These are phyloP conservation scores for Yamadazyma dendronema DNA, from an alignment of 1,139 yeast species.

Conservation along the genomic window DNA sequence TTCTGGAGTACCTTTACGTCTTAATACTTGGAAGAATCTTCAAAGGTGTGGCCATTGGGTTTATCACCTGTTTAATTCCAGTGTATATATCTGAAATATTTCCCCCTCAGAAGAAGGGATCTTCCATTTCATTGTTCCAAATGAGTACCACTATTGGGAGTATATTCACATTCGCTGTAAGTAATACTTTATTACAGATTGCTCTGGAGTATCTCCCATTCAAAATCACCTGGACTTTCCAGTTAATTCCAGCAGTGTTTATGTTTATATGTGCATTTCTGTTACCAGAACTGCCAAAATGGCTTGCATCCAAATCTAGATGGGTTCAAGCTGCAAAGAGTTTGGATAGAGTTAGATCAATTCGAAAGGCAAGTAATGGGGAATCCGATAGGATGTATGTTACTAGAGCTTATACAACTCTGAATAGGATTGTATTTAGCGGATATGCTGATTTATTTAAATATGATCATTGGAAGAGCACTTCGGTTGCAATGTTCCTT, in stretches of 20 bases:
- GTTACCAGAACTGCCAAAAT: constrained; percentile 37
- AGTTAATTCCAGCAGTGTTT: constrained; percentile 24
- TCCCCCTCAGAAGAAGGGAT: constrained; percentile 23
- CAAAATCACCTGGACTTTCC: constrained; percentile 26
- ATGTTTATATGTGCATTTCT: constrained; percentile 17
- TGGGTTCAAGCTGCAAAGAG: constrained; percentile 34
- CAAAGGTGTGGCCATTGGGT: constrained; percentile 34
- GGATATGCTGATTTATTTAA: constrained; percentile 22
- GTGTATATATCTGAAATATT: constrained; percentile 32
- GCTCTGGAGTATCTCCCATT: constrained; percentile 18
- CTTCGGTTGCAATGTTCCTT: constrained; percentile 22
- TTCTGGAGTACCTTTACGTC: constrained; percentile 26
- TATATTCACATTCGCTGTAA: constrained; percentile 20
- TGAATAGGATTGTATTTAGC: constrained; percentile 20
- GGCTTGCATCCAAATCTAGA: constrained; percentile 30
- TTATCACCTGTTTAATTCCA: constrained; percentile 30
- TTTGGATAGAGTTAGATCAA: constrained; percentile 14
- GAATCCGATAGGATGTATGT: constrained; percentile 25
- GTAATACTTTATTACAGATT: constrained; percentile 18
- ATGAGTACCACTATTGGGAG: constrained; percentile 23
- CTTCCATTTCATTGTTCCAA: constrained; percentile 23
- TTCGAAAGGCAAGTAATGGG: constrained; percentile 9
- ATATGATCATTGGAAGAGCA: constrained; percentile 20
- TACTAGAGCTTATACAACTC: constrained; percentile 25
- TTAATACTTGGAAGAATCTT: constrained; percentile 28